A percentile compares a stretch with the other conserved stretches of the same genome.
Evolutionary conservation across 305 asterid genomes (phyloP).

Genomic region (Caryopteris hybrid): DNA sequence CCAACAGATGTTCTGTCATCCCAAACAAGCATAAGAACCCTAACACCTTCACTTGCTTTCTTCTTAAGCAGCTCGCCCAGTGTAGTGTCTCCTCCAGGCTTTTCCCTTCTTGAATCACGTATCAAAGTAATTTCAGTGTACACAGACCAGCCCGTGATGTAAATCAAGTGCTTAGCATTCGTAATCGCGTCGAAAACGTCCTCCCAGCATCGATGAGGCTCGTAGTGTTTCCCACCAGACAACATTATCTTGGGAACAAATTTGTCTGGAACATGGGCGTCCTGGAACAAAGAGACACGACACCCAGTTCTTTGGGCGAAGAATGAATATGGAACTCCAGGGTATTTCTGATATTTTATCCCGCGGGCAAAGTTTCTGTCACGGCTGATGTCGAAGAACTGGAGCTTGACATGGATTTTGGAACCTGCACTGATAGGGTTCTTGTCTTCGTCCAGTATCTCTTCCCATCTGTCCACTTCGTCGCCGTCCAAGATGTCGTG

Average conservation of each 20-base stretch:
- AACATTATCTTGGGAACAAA: slow-evolving; percentile 70
- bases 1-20: slow-evolving; percentile 79
- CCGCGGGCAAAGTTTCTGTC: slow-evolving; percentile 64
- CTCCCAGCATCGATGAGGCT: slow-evolving; percentile 86
- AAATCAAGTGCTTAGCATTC: slow-evolving; percentile 71
- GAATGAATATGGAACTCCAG: slow-evolving; percentile 83
- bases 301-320: slow-evolving; percentile 60
- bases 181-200: slow-evolving; percentile 68
- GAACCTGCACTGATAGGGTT: slow-evolving; percentile 55
- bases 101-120: slow-evolving; percentile 64
- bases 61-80: slow-evolving; percentile 75
- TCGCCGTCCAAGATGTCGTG: slow-evolving; percentile 53
- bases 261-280: slow-evolving; percentile 67
- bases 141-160: slow-evolving; percentile 89
- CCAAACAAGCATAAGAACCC: slow-evolving; percentile 81
- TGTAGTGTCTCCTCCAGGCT: slow-evolving; percentile 63
- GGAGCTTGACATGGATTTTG: slow-evolving; percentile 71
- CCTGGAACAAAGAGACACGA: slow-evolving; percentile 67
- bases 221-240: slow-evolving; percentile 55
- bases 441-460: slow-evolving; percentile 46
- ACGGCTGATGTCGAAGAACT: slow-evolving; percentile 48
- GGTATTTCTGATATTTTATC: slow-evolving; percentile 41
- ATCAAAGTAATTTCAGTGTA: slow-evolving; percentile 61
- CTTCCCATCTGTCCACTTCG: slow-evolving; percentile 64
- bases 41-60: slow-evolving; percentile 68